Evolutionary conservation across 306 rosid species (phyloP), one percentile per base, ranked within the genome.

Genomic region (Vigna reflexopilosa): DNA sequence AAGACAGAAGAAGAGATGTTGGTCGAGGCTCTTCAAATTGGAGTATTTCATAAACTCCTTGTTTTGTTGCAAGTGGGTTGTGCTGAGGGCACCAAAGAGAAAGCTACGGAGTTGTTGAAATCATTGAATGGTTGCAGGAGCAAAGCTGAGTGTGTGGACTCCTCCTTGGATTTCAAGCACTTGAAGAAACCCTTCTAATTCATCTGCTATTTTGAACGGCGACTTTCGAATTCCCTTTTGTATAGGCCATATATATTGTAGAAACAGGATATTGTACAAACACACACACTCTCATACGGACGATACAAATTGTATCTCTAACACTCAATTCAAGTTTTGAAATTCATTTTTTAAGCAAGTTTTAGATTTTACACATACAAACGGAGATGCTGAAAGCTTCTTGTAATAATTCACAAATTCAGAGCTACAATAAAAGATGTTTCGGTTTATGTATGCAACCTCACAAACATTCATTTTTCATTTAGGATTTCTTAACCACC

Each of bases 31-130:
- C 72, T 89, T 84, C 94, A 88, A 77, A 82, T 85, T 63, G 96
- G 94, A 26, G 90, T 87, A 20, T 89, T 92, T 65, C 91, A 92
- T 82, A 94, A 94, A 83, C 80, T 92, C 3, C 83, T 94, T 86
- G 89, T 94, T 78, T n/a, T 92, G 73, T 80, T 94, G 87, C 98
- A 94, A 79, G 88, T 94, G 17, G 96, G 98, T 2, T 90, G 94
- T 79, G 84, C 55, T 17, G 93, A 86, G 38, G 65, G 81, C n/a
- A 73, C 82, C 51, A 94, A 90, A 79, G 93, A 76, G 74, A 94
- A 91, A 85, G 90, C 86, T 7, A 84, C 91, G 0, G 91, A 90
- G 62, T 75, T 94, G 86, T 84, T 94, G 93, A 94, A 85, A 56
- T 47, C 85, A 73, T 78, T 94, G 84, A 90, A 94, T 89, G 79